A percentile compares a stretch with the other conserved stretches of the same genome.
These are phyloP conservation scores for Acanthamoeba triangularis DNA, from an alignment of 208 protist genomes.

Conservation along the genomic window DNA sequence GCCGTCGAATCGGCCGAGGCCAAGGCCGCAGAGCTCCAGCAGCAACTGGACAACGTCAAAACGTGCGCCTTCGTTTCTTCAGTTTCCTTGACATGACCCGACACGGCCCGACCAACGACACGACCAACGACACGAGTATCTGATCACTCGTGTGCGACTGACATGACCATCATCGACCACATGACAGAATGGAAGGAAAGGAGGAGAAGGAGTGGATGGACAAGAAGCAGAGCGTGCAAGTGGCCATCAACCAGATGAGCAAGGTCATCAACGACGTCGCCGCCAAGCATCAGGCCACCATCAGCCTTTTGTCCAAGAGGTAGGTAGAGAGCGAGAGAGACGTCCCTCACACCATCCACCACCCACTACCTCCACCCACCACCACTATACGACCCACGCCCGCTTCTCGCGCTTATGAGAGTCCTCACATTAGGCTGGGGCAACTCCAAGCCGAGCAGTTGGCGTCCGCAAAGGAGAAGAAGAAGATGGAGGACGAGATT, in stretches of 20 bases:
- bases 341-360: not conserved
- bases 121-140: too few relatives aligned
- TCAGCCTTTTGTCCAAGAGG: not conserved
- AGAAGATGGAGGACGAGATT: slow-evolving; percentile 52
- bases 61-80: not conserved
- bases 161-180: too few relatives aligned
- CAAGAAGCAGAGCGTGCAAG: not conserved
- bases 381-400: not conserved
- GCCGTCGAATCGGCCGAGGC: not conserved
- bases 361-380: too few relatives aligned
- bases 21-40: not conserved
- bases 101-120: too few relatives aligned
- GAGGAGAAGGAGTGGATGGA: slow-evolving; percentile 45
- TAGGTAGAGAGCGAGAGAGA: not conserved
- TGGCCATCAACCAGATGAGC: not conserved
- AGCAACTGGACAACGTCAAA: slow-evolving; percentile 10
- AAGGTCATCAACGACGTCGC: not conserved
- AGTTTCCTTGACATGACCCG: too few relatives aligned
- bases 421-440: not conserved
- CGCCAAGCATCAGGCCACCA: not conserved
- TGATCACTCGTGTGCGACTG: too few relatives aligned
- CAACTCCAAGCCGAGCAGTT: slow-evolving; percentile 12
- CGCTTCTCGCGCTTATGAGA: not conserved
- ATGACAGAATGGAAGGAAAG: not conserved
- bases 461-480: not conserved